Evolutionary conservation across 257 asterid species (phyloP).

Genomic region (Jacaranda mimosifolia): DNA sequence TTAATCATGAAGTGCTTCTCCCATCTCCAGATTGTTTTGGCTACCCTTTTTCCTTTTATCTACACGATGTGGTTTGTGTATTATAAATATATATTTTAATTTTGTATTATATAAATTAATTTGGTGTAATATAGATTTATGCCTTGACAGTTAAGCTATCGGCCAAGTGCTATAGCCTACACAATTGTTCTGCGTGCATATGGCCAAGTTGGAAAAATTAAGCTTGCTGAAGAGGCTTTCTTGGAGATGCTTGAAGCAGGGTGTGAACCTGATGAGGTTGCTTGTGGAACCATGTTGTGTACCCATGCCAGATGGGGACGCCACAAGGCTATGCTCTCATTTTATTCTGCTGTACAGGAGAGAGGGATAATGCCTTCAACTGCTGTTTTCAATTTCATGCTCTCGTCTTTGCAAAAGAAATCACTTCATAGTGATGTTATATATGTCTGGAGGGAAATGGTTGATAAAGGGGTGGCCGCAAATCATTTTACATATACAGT

Average conservation of each 20-base stretch:
- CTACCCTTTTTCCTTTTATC: not conserved
- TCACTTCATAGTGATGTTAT: slow-evolving; percentile 68
- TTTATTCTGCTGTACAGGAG: slow-evolving; percentile 84
- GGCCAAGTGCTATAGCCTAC: slow-evolving; percentile 88
- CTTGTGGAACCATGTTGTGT: slow-evolving; percentile 97
- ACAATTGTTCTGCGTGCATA: slow-evolving; percentile 87
- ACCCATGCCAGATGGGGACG: slow-evolving; percentile 94
- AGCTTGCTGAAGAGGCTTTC: slow-evolving; percentile 88
- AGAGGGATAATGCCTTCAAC: slow-evolving; percentile 66
- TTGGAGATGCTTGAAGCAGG: slow-evolving; percentile 97
- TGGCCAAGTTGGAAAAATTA: slow-evolving; percentile 91
- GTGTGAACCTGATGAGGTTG: slow-evolving; percentile 95
- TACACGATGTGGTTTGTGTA: slow-evolving; percentile 29
- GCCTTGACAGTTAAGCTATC: slow-evolving; percentile 88
- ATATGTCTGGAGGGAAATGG: slow-evolving; percentile 75
- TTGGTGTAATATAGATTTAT: slow-evolving; percentile 81
- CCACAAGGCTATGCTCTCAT: slow-evolving; percentile 87
- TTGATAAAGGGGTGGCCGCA: slow-evolving; percentile 64
- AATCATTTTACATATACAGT: slow-evolving; percentile 84
- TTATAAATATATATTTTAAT: slow-evolving; percentile 15
- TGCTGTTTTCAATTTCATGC: slow-evolving; percentile 89
- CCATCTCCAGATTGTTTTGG: slow-evolving; percentile 9
- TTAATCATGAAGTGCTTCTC: not conserved
- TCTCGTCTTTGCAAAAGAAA: slow-evolving; percentile 91
- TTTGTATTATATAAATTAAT: slow-evolving; percentile 50